Evolutionary conservation across 179 eudicot genomes (phyloP).

Genomic region (Patellifolia procumbens): DNA sequence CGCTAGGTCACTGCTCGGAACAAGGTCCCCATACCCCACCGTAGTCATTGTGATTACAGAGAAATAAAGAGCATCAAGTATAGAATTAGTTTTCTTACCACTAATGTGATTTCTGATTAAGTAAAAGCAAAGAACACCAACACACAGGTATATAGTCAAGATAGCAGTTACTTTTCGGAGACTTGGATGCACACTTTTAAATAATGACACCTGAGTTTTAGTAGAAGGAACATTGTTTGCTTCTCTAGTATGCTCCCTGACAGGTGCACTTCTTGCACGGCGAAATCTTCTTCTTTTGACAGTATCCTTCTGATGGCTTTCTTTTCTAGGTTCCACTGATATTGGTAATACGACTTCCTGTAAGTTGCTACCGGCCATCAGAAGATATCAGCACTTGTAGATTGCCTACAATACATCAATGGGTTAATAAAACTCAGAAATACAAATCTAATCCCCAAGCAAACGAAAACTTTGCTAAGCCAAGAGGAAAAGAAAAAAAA

Average conservation of each 20-base stretch:
- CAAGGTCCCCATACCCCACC: conserved; percentile 86
- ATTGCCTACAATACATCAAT: conserved; percentile 2
- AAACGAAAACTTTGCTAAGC: no score
- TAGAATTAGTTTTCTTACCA: conserved; percentile 57
- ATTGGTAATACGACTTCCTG: conserved; percentile 37
- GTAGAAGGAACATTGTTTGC: conserved; percentile 11
- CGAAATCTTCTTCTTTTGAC: conserved; percentile 45
- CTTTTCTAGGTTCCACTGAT: conserved; percentile 33
- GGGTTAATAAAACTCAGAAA: not conserved
- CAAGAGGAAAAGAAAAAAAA: no score
- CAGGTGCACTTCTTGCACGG: conserved; percentile 35
- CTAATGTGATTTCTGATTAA: conserved; percentile 46
- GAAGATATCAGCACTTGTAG: not conserved
- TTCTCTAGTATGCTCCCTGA: conserved; percentile 20
- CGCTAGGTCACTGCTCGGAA: conserved; percentile 46
- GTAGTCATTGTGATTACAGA: conserved; percentile 84
- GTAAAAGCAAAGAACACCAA: conserved; percentile 54
- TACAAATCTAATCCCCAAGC: not conserved
- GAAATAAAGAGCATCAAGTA: conserved; percentile 72
- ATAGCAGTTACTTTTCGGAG: conserved; percentile 34
- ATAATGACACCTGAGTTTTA: conserved; percentile 27
- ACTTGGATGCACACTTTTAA: conserved; percentile 36
- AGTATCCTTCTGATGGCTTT: conserved; percentile 27
- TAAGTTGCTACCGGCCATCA: conserved; percentile 41
- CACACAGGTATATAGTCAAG: conserved; percentile 42